Evolutionary conservation across 2,329 filamentous ascomycete species (phyloP), one percentile per base, ranked within the genome.

Genomic region (Colletotrichum sp.): DNA sequence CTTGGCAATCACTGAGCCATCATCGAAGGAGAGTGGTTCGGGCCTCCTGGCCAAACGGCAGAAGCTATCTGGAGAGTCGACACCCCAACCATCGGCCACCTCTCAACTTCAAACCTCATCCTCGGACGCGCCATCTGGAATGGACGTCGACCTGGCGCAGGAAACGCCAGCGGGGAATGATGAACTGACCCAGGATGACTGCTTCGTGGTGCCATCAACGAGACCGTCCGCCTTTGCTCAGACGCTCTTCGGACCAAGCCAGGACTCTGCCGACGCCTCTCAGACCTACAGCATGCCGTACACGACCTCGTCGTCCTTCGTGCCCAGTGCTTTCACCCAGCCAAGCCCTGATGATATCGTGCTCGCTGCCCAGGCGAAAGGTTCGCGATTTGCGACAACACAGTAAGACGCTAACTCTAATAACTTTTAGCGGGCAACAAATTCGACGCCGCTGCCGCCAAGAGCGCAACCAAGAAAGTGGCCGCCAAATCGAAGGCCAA

Each of bases 261-360:
- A 80, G 24, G 75, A 76, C 66, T 71, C 78, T 36, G 73, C 78
- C 67, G 70, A 75, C 66, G 76, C 78, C 61, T 79, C 80, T 18
- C 81, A 83, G 26, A 80, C 81, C 16, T 86, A 84, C 73, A 78
- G 85, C 56, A 84, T 91, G 80, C 89, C 90, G 67, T 91, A 91
- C 76, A 84, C 88, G 79, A 84, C 85, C 16, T 88, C 88, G 55
- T 84, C 88, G 34, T 84, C 86, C 71, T 88, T 88, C 83, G 82
- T 88, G 85, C 82, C 88, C 81, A 87, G 92, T 81, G 91, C 93
- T 75, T 98, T 98, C 86, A 89, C 93, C 88, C 92, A 92, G 83
- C 96, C 96, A 71, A 98, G 96, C 85, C 96, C 96, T 79, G 96
- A 98, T 87, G 96, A 98, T 84, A 87, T 97, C 81, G 94, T 98